Percentiles rank a stretch among this genome's conserved stretches.
Conservation (phyloP, 73 alveolate species). For the Paramecium sonneborni region DNA sequence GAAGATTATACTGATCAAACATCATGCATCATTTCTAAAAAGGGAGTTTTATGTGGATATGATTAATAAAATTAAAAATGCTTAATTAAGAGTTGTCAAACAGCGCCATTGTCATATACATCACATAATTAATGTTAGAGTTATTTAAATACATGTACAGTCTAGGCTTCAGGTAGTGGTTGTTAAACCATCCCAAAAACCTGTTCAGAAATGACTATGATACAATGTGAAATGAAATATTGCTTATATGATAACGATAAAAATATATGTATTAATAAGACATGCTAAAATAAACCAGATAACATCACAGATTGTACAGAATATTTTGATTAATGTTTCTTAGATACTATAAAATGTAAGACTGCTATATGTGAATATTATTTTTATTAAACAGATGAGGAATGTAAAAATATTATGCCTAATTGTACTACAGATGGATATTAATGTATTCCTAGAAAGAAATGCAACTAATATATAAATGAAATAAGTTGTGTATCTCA, state of each 20-base stretch:
- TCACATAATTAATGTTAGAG: background rate
- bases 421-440: background rate
- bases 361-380: background rate
- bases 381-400: background rate
- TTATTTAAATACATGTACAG: background rate
- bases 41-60: background rate
- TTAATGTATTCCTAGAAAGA: background rate
- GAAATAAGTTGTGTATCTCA: background rate
- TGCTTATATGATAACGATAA: background rate
- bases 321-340: background rate
- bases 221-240: background rate
- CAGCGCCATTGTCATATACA: background rate
- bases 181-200: background rate
- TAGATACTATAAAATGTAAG: background rate
- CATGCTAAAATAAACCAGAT: background rate
- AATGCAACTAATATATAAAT: background rate
- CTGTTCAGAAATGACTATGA: background rate
- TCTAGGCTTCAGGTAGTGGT: background rate
- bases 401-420: background rate
- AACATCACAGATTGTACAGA: background rate
- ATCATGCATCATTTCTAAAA: background rate
- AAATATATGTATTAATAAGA: background rate
- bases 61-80: background rate
- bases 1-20: background rate
- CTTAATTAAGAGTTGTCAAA: background rate